phyloP scores from a whole-genome alignment of 139 green algal species.

The Eudorina sp. region DNA sequence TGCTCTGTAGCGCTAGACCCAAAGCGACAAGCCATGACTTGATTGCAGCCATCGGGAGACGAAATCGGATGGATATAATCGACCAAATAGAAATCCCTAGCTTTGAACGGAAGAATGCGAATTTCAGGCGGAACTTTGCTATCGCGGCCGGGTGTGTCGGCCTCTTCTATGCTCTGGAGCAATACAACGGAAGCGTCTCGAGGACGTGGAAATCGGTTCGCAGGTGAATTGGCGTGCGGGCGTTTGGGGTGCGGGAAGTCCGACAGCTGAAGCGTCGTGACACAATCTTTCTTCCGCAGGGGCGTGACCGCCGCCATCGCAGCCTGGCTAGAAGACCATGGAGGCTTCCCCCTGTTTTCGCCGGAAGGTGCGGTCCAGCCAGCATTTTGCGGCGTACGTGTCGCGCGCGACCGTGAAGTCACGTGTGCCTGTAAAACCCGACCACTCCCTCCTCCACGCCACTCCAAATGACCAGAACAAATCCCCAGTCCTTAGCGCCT shows the following conservation, averaged over 20 bases:
- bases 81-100: conserved; percentile 54
- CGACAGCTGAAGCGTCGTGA: neutral
- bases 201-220: conserved; percentile 17
- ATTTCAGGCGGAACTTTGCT: conserved; percentile 27
- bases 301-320: conserved; percentile 53
- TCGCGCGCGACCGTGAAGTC: too few species aligned
- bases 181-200: conserved; percentile 46
- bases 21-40: neutral
- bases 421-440: too few species aligned
- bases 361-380: conserved; percentile 48
- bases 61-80: conserved; percentile 48
- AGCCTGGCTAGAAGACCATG: conserved; percentile 62
- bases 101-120: conserved; percentile 36
- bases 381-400: neutral
- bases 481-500: too few species aligned
- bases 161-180: conserved; percentile 9
- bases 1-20: neutral
- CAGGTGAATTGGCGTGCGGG: neutral
- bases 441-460: too few species aligned
- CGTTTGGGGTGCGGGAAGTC: neutral
- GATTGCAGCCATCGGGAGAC: neutral
- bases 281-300: neutral
- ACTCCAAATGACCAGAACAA: too few species aligned
- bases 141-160: conserved; percentile 36
- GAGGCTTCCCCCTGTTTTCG: conserved; percentile 49